Percentiles rank a stretch among this genome's conserved stretches.
These are phyloP conservation scores for Cladorrhinum sp. DNA, from an alignment of 2,329 filamentous ascomycete species.

Conservation along the genomic window DNA sequence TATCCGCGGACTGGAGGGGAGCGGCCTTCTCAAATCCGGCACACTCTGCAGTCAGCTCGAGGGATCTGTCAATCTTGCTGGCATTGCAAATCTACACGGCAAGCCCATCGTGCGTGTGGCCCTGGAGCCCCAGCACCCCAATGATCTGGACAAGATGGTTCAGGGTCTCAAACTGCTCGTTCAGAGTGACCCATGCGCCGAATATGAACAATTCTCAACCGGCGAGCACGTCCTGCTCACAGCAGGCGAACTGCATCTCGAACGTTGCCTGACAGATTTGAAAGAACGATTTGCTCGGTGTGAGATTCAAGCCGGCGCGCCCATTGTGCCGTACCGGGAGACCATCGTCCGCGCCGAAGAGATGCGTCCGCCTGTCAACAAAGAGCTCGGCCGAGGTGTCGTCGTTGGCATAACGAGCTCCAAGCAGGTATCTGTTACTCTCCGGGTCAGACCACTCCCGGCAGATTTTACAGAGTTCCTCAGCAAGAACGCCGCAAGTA, in stretches of 20 bases:
- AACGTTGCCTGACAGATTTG: constrained; percentile 89
- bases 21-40: constrained; percentile 87
- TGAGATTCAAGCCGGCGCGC: constrained; percentile 88
- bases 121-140: constrained; percentile 87
- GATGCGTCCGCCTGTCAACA: constrained; percentile 85
- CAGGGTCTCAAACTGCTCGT: constrained; percentile 80
- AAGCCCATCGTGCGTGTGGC: constrained; percentile 95
- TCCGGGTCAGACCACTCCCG: constrained; percentile 78
- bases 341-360: constrained; percentile 84
- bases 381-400: constrained; percentile 79
- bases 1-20: constrained; percentile 83
- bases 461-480: constrained; percentile 79
- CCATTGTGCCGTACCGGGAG: constrained; percentile 94
- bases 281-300: constrained; percentile 89
- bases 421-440: constrained; percentile 75
- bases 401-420: constrained; percentile 74
- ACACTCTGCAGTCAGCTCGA: constrained; percentile 86
- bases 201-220: constrained; percentile 89
- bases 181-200: constrained; percentile 91
- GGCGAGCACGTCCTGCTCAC: constrained; percentile 95
- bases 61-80: constrained; percentile 86
- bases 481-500: constrained; percentile 71
- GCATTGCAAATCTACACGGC: constrained; percentile 69
- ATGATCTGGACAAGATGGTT: constrained; percentile 93
- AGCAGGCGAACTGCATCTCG: constrained; percentile 89